Percentiles rank a stretch among this genome's conserved stretches.
These are phyloP conservation scores for Jaltomata sinuosa DNA, from an alignment of 257 asterid species.

Conservation along the genomic window DNA sequence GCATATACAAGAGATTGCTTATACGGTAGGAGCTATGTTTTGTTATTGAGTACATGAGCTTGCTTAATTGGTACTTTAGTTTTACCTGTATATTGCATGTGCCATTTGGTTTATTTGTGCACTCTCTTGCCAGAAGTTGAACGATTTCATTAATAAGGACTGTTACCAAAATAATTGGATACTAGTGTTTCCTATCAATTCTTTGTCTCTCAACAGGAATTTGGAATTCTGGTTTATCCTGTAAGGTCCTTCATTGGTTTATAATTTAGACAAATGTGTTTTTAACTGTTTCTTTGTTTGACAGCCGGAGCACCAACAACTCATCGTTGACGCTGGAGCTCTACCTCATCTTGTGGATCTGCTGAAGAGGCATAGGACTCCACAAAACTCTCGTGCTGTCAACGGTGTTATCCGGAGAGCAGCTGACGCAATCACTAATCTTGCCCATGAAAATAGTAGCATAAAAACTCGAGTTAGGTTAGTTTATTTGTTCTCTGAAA, in stretches of 20 bases:
- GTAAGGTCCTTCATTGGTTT: neutral
- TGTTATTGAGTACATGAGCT: neutral
- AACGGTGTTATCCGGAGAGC: slow-evolving; percentile 89
- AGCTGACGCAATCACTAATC: slow-evolving; percentile 95
- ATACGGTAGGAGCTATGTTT: neutral
- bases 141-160: neutral
- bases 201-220: neutral
- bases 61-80: neutral
- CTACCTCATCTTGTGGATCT: slow-evolving; percentile 79
- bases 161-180: neutral
- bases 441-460: slow-evolving; percentile 95
- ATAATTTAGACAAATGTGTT: neutral
- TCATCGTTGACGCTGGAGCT: slow-evolving; percentile 94
- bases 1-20: neutral
- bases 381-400: slow-evolving; percentile 65
- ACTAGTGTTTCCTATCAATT: neutral
- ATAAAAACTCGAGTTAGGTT: slow-evolving; percentile 93
- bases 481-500: neutral
- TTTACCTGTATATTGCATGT: neutral
- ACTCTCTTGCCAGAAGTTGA: neutral
- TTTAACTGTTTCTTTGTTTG: neutral
- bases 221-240: neutral
- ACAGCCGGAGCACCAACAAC: slow-evolving; percentile 99
- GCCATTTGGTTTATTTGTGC: neutral
- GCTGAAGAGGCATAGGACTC: slow-evolving; percentile 53